phyloP scores from a whole-genome alignment of 208 protist species.

The Herpetomonas samuelpessoai region DNA sequence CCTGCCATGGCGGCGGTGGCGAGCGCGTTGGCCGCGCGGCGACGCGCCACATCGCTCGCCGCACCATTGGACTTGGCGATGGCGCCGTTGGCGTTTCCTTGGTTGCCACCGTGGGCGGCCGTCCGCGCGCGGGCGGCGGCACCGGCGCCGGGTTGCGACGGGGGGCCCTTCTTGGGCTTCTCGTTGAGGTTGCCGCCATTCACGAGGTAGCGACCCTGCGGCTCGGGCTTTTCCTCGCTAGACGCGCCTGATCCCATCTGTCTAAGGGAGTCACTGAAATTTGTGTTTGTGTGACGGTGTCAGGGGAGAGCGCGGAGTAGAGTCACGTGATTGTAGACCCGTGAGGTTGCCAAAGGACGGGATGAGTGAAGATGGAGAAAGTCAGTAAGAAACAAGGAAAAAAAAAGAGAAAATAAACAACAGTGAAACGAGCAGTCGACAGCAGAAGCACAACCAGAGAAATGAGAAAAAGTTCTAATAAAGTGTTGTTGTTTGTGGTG shows the following conservation, averaged over 20 bases:
- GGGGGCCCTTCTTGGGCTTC: slow-evolving; percentile 8
- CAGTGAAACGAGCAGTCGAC: not conserved
- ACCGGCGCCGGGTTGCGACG: slow-evolving; percentile 4
- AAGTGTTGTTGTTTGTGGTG: not conserved
- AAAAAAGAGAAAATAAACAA: slow-evolving; percentile 10
- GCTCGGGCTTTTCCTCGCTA: slow-evolving; percentile 6
- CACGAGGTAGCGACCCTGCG: not conserved
- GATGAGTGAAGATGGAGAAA: slow-evolving; percentile 11
- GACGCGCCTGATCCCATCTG: slow-evolving; percentile 28
- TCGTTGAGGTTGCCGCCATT: not conserved
- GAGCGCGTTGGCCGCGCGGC: not conserved
- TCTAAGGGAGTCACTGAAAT: too few relatives aligned
- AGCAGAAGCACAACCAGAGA: slow-evolving; percentile 2
- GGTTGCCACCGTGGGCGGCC: slow-evolving; percentile 23
- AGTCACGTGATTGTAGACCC: too few relatives aligned
- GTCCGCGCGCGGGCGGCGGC: slow-evolving; percentile 14
- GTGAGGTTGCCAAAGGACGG: too few relatives aligned
- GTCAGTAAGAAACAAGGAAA: not conserved
- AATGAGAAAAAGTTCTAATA: not conserved
- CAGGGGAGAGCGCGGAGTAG: too few relatives aligned
- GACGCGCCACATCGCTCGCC: not conserved
- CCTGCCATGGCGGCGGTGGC: not conserved
- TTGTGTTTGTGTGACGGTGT: too few relatives aligned
- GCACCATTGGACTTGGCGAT: not conserved
- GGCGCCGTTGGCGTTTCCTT: slow-evolving; percentile 12